Evolutionary conservation across 2,329 filamentous ascomycete genomes (phyloP), one percentile per base, ranked within the genome.

Genomic region (Claviceps fusiformis): DNA sequence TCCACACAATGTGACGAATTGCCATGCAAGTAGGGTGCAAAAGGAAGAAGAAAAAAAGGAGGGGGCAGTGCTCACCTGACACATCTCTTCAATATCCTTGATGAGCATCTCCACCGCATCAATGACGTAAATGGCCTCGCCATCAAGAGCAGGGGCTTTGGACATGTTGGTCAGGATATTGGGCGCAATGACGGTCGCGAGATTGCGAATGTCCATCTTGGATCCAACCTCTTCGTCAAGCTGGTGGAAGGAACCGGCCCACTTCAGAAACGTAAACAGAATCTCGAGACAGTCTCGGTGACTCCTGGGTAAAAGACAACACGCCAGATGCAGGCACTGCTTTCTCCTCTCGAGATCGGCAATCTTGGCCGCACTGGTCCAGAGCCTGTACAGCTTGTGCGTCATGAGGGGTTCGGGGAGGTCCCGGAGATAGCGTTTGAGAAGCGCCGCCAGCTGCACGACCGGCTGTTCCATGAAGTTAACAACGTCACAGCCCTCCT

Each of bases 161-260:
- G 79, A 72, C 61, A 75, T 76, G 60, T 85, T 87, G 62, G 87
- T 91, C 13, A 96, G 78, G 58, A 98, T 89, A 64, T 98, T 98
- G 0, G 93, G 93, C 5, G 92, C 91, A 69, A 98, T 96, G 59
- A 98, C 93, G 3, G 95, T 97, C 3, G 93, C 89, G 59, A 98
- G 79, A 65, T 98, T 98, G 74, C 95, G 90, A 54, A 95, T 87
- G 68, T 98, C 93, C 93, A 98, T 98, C 77, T 97, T 96, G 62
- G 92, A 96, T 31, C 93, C 93, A 27, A 87, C 87, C 67, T 98
- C 93, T 65, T 98, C 93, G 63, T 98, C 93, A 15, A 98, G 85
- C 65, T 96, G 91, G 59, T 95, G 92, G 75, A 98, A 98, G 1
- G 91, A 95, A 5, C 91, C 90, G 5, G 91, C 89, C 92, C 93